phyloP scores from a whole-genome alignment of 202 grass and related monocot genomes.

The Setaria viridis region DNA sequence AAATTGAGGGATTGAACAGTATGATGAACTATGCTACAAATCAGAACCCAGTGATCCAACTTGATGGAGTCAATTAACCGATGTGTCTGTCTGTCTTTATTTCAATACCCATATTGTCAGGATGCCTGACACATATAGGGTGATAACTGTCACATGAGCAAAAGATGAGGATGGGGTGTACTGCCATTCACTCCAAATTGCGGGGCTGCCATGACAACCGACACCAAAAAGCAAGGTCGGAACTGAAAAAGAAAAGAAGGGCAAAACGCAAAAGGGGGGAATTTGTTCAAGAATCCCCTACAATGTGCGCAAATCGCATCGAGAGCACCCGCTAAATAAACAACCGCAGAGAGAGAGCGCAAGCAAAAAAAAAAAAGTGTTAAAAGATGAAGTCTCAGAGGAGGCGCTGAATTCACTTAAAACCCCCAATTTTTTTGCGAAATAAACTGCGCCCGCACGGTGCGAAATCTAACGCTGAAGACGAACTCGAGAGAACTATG shows the following conservation, averaged over 20 bases:
- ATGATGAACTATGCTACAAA: not conserved
- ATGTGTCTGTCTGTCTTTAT: not conserved
- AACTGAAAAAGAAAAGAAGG: constrained; percentile 4
- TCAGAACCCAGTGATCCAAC: not conserved
- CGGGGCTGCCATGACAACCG: not conserved
- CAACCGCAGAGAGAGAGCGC: not conserved
- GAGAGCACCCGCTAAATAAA: not conserved
- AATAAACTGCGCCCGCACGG: not conserved
- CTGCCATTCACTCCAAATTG: constrained; percentile 1
- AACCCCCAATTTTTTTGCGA: not conserved
- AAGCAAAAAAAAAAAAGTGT: not conserved
- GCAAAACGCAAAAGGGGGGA: not conserved
- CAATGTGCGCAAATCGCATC: constrained; percentile 12
- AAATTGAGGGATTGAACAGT: not conserved
- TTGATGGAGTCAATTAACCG: not conserved
- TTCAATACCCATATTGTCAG: not conserved
- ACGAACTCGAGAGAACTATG: not conserved
- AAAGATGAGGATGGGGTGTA: not conserved
- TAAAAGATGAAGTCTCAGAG: not conserved
- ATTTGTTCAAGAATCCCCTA: constrained; percentile 11
- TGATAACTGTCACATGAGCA: not conserved
- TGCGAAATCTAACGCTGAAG: constrained; percentile 3
- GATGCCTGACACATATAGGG: not conserved
- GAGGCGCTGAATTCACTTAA: constrained; percentile 14
- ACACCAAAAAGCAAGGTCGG: constrained; percentile 6